Evolutionary conservation across 1,139 yeast species (phyloP).

Genomic region (Yamadazyma diddensiae): DNA sequence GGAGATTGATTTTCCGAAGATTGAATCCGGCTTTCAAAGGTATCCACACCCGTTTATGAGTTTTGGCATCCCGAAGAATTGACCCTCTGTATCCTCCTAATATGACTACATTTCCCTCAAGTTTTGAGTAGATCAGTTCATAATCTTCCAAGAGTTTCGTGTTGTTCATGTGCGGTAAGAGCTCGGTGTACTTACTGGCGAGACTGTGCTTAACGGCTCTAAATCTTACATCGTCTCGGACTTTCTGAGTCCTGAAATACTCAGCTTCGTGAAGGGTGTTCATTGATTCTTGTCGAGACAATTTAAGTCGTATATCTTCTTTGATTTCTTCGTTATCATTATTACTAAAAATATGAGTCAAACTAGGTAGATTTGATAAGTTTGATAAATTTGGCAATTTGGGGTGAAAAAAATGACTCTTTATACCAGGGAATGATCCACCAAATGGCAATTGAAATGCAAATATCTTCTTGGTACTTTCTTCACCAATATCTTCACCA

Average conservation of each 20-base stretch:
- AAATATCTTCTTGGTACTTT: slow-evolving; percentile 29
- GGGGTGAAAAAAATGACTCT: slow-evolving; percentile 21
- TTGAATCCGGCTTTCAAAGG: slow-evolving; percentile 85
- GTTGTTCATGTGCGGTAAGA: slow-evolving; percentile 28
- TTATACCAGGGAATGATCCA: slow-evolving; percentile 25
- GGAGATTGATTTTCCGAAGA: slow-evolving; percentile 62
- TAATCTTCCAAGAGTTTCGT: slow-evolving; percentile 22
- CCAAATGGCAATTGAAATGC: slow-evolving; percentile 43
- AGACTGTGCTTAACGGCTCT: slow-evolving; percentile 67
- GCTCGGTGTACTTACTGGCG: slow-evolving; percentile 45
- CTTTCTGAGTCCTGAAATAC: slow-evolving; percentile 52
- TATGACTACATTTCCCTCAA: slow-evolving; percentile 75
- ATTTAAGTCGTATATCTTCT: slow-evolving; percentile 40
- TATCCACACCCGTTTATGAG: slow-evolving; percentile 75
- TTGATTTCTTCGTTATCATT: slow-evolving; percentile 18
- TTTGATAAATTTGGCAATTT: slow-evolving; percentile 25
- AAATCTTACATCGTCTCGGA: slow-evolving; percentile 63
- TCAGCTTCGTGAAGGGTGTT: slow-evolving; percentile 64
- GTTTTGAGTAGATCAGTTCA: slow-evolving; percentile 36
- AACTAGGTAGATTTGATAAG: slow-evolving; percentile 4
- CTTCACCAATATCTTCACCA: slow-evolving; percentile 25
- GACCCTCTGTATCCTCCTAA: slow-evolving; percentile 91
- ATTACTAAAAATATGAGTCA: slow-evolving; percentile 17
- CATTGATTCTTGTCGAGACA: slow-evolving; percentile 56
- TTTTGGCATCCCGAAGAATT: slow-evolving; percentile 62